These are phyloP conservation scores for Alternaria sp. DNA, from an alignment of 2,329 filamentous ascomycete species.

Conservation along the genomic window DNA sequence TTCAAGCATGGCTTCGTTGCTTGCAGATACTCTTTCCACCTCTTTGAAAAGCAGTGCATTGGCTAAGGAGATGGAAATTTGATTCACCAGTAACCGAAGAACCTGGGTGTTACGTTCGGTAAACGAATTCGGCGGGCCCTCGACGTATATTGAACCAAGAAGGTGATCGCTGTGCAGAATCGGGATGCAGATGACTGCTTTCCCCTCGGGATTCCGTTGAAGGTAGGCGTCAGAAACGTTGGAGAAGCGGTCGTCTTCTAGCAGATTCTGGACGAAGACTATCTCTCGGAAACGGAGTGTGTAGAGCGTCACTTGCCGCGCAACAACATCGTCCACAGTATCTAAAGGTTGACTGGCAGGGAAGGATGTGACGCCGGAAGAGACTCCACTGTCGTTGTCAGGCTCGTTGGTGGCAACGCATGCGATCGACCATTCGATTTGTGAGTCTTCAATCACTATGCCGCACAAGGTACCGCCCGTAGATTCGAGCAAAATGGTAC, in stretches of 20 bases:
- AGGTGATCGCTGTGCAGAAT: slow-evolving; percentile 76
- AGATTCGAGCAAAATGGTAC: slow-evolving; percentile 78
- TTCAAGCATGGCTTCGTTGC: slow-evolving; percentile 78
- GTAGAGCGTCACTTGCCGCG: slow-evolving; percentile 78
- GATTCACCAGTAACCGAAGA: slow-evolving; percentile 73
- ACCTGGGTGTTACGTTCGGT: slow-evolving; percentile 69
- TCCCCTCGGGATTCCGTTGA: slow-evolving; percentile 70
- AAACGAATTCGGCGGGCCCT: slow-evolving; percentile 78
- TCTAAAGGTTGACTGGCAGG: slow-evolving; percentile 69
- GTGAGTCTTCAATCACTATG: slow-evolving; percentile 74
- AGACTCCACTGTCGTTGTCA: slow-evolving; percentile 24
- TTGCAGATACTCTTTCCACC: slow-evolving; percentile 77
- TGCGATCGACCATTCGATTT: slow-evolving; percentile 71
- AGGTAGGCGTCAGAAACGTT: slow-evolving; percentile 75
- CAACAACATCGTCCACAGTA: slow-evolving; percentile 69
- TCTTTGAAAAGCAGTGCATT: slow-evolving; percentile 70
- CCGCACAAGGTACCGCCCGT: slow-evolving; percentile 76
- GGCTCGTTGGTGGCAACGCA: slow-evolving; percentile 74
- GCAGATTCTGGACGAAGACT: slow-evolving; percentile 75
- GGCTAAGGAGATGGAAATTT: slow-evolving; percentile 71
- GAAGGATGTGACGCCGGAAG: slow-evolving; percentile 67
- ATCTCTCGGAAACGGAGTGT: slow-evolving; percentile 77
- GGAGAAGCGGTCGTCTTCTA: slow-evolving; percentile 78
- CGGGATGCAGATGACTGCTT: slow-evolving; percentile 79
- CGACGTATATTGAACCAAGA: slow-evolving; percentile 76